Evolutionary conservation across 2,329 filamentous ascomycete species (phyloP).

Genomic region (Arthrobotrys conoides): DNA sequence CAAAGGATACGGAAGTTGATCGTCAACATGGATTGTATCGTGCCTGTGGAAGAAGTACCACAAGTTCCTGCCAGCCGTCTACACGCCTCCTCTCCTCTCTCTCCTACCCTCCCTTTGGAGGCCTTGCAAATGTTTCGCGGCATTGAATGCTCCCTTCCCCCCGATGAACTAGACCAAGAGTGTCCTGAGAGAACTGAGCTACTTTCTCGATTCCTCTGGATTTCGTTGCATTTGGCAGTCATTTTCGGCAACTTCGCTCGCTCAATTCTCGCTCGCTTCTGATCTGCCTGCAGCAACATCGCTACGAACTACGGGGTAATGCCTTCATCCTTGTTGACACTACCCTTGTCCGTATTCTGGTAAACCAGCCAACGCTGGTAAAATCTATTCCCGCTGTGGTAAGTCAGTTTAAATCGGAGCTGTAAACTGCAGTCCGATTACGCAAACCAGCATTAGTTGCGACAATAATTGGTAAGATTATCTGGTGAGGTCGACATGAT

Average conservation of each 20-base stretch:
- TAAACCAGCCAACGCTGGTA: conserved; percentile 6
- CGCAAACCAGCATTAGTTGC: conserved; percentile 45
- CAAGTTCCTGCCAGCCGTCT: conserved; percentile 24
- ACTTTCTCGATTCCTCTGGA: conserved; percentile 43
- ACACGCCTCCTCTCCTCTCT: background rate
- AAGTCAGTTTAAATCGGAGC: conserved; percentile 5
- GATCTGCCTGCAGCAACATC: conserved; percentile 54
- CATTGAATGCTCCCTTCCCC: conserved; percentile 22
- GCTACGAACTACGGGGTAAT: conserved; percentile 50
- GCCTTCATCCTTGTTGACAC: conserved; percentile 29
- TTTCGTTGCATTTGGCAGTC: conserved; percentile 23
- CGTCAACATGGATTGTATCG: conserved; percentile 23
- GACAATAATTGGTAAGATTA: conserved; percentile 21
- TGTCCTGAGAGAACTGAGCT: conserved; percentile 26
- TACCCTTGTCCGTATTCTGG: conserved; percentile 14
- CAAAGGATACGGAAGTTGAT: conserved; percentile 52
- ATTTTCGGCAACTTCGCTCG: conserved; percentile 49
- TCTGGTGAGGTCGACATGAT: conserved; percentile 43
- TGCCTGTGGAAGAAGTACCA: conserved; percentile 17
- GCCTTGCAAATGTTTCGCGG: conserved; percentile 42
- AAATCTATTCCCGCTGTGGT: conserved; percentile 13
- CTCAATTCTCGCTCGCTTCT: conserved; percentile 50
- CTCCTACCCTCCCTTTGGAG: background rate
- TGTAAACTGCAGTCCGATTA: conserved; percentile 29
- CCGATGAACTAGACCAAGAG: conserved; percentile 15